Evolutionary conservation across 768 basidiomycete species (phyloP).

Genomic region (Thelephora ganbajun): DNA sequence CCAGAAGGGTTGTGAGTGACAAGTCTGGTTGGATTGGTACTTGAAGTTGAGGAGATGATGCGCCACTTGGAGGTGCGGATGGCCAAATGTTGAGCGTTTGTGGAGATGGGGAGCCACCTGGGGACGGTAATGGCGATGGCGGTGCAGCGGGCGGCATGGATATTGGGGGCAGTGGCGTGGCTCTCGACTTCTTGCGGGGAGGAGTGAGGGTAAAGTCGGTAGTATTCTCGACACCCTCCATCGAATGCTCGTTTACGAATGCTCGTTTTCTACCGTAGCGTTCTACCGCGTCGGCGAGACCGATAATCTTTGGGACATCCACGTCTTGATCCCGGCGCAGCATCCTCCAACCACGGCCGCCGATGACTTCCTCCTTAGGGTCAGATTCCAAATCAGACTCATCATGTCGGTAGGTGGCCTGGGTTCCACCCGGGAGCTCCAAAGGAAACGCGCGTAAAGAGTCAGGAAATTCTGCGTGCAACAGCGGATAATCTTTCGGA

Average conservation of each 20-base stretch:
- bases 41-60: slow-evolving; percentile 49
- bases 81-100: slow-evolving; percentile 51
- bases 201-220: slow-evolving; percentile 33
- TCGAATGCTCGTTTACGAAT: slow-evolving; percentile 38
- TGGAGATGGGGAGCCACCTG: slow-evolving; percentile 71
- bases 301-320: slow-evolving; percentile 39
- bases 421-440: slow-evolving; percentile 68
- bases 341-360: slow-evolving; percentile 66
- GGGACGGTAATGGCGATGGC: slow-evolving; percentile 75
- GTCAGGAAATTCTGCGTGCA: slow-evolving; percentile 60
- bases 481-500: slow-evolving; percentile 65
- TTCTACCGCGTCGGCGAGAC: slow-evolving; percentile 69
- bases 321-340: slow-evolving; percentile 47
- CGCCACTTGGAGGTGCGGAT: slow-evolving; percentile 68
- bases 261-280: slow-evolving; percentile 57
- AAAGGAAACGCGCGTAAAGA: slow-evolving; percentile 66
- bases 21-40: slow-evolving; percentile 73
- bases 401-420: slow-evolving; percentile 67
- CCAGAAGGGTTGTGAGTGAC: slow-evolving; percentile 69
- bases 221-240: slow-evolving; percentile 63
- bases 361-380: slow-evolving; percentile 52
- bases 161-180: slow-evolving; percentile 41
- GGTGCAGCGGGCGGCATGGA: slow-evolving; percentile 63
- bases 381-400: slow-evolving; percentile 54
- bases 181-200: slow-evolving; percentile 68